Evolutionary conservation across 2,329 filamentous ascomycete genomes (phyloP), one percentile per base, ranked within the genome.

Genomic region (Emmonsia crescens): DNA sequence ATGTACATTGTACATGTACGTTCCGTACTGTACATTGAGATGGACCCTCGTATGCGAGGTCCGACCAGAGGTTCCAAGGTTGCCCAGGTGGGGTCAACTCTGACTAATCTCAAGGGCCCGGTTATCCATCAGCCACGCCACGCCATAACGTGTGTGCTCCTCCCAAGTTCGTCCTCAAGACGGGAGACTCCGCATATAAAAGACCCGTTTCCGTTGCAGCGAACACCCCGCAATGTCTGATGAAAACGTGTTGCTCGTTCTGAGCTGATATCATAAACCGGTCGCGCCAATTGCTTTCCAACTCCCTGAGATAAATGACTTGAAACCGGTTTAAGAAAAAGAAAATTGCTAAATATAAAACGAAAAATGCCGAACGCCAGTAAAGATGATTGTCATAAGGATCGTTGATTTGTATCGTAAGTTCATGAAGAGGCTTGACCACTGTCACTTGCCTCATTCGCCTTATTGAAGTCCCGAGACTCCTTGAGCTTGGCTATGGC

Each of bases 401-500:
- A 27, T 56, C 33, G 33, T 56, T 21, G 21, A 38, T 16, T 2
- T 24, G 19, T 40, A 56, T 56, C 52, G 19, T 54, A 16, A 54
- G 29, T 54, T 56, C 52, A 63, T 38, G 61, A 64, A 29, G 57
- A 59, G 27, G 55, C 62, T 33, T 61, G 57, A 55, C 63, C 61
- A 21, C 56, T 66, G n/a, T 65, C 64, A 56, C 62, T 63, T 27
- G 61, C 54, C 60, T 65, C 64, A 54, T 61, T 62, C 3, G 54
- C n/a, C 56, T 63, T 65, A 27, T 63, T 36, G 9, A 27, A 24
- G 12, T 40, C 52, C 21, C 52, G 31, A 24, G 52, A 64, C 40
- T 69, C 67, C 58, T 66, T 68, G 29, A 76, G 64, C 16, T 64
- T 61, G 31, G 71, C 80, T 59, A 96, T 80, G 19, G 91, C 91